Evolutionary conservation across 495 filamentous ascomycete genomes (phyloP), one percentile per base, ranked within the genome.

Genomic region (Rhypophila decipiens): DNA sequence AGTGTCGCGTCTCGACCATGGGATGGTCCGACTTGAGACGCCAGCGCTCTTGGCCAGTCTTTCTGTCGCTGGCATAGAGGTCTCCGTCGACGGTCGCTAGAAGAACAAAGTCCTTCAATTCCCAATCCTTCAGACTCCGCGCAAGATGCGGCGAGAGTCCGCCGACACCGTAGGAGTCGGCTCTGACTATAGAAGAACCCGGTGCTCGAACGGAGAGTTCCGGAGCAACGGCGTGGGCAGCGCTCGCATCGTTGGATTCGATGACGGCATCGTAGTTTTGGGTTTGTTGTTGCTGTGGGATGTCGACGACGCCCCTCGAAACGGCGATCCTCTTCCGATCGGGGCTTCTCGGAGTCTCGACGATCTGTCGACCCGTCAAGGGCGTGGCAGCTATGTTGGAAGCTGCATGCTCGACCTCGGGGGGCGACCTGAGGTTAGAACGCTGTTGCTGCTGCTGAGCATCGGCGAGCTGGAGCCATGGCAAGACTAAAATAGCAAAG

Each of bases 31-130:
- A 78, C 66, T 86, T 82, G 43, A 95, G 74, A 58, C 82, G 82
- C 93, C 93, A 98, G 64, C 78, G 84, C 48, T 81, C 74, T 38
- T 83, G 69, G 42, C 93, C 93, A 48, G 82, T 90, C 63, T 86
- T 87, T 55, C 93, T 78, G 71, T 96, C 89, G 70, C 83, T 80
- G 60, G 94, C 93, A 75, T 95, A 86, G 65, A 98, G 80, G 51
- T 86, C 86, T 73, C 93, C 93, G 74, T 97, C 88, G 75, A 98
- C 85, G 78, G 94, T 97, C 86, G 94, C 90, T 85, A 98, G 73
- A 74, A 98, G 86, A 66, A 97, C 86, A 82, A 96, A 94, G 73
- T 97, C 90, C 86, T 97, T 91, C 70, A 96, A 90, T 81, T 96
- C 88, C 90, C 90, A 97, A 63, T 96, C 93, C 79, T 94, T 85